Conservation (phyloP, 768 basidiomycete species). For the Mycena venus region DNA sequence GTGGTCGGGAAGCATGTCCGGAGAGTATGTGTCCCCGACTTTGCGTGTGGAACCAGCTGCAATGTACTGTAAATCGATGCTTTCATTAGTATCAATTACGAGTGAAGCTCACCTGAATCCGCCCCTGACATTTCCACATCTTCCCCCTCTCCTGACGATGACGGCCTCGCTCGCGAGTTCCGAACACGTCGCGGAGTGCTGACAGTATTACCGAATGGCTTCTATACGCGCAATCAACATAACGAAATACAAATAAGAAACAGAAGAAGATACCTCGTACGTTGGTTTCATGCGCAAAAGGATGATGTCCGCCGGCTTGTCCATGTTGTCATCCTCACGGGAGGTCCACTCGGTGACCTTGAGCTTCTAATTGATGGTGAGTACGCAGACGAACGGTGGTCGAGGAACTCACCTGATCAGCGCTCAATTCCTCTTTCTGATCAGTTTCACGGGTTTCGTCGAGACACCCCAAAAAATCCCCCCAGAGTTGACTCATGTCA, state of each 20-base stretch:
- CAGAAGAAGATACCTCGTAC: background rate
- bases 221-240: no score
- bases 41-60: no score
- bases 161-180: no score
- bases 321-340: background rate
- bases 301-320: background rate
- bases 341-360: background rate
- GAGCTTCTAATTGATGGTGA: background rate
- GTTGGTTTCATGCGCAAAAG: background rate
- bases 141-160: background rate
- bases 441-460: background rate
- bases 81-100: background rate
- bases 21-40: slow-evolving; percentile 1
- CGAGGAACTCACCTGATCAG: background rate
- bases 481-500: no score
- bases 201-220: no score
- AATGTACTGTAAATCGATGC: no score
- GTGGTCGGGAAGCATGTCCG: background rate
- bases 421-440: background rate
- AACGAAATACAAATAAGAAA: background rate
- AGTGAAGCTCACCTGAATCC: no score
- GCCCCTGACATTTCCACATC: background rate
- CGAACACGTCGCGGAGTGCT: no score
- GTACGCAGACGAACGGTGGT: background rate
- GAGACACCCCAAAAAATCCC: background rate